phyloP scores from a whole-genome alignment of 2,329 filamentous ascomycete species.

The Lecanicillium sp. region DNA sequence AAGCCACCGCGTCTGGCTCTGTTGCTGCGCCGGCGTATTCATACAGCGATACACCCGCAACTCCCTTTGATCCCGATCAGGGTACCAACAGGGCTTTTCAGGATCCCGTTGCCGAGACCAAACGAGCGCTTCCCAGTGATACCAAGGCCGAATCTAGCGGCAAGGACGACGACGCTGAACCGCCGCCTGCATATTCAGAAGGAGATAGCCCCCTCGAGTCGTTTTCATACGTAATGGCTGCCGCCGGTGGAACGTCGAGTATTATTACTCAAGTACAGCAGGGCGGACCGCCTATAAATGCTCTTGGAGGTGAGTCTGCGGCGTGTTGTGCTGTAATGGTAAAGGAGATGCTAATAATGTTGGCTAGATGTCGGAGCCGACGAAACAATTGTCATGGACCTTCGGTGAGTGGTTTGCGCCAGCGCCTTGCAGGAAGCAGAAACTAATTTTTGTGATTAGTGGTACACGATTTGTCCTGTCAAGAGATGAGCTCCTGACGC shows the following conservation, averaged over 20 bases:
- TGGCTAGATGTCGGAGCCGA: slow-evolving; percentile 70
- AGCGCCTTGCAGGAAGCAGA: background rate
- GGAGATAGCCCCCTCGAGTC: slow-evolving; percentile 84
- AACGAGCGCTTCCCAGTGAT: slow-evolving; percentile 74
- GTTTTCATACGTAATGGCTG: slow-evolving; percentile 96
- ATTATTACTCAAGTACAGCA: slow-evolving; percentile 99
- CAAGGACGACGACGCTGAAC: slow-evolving; percentile 79
- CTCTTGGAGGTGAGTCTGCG: slow-evolving; percentile 62
- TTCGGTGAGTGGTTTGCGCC: slow-evolving; percentile 55
- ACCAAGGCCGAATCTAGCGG: slow-evolving; percentile 67
- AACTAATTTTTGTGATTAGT: slow-evolving; percentile 39
- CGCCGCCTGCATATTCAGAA: slow-evolving; percentile 93
- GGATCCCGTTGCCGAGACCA: slow-evolving; percentile 62
- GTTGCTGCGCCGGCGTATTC: slow-evolving; percentile 49
- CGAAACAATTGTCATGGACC: slow-evolving; percentile 90
- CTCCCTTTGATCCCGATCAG: slow-evolving; percentile 27
- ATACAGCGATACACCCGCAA: slow-evolving; percentile 24
- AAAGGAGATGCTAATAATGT: background rate
- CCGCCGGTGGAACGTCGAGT: slow-evolving; percentile 91
- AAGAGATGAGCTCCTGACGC: slow-evolving; percentile 85
- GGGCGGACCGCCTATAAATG: slow-evolving; percentile 80
- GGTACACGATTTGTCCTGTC: slow-evolving; percentile 91
- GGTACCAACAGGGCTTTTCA: slow-evolving; percentile 31
- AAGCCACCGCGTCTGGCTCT: slow-evolving; percentile 25
- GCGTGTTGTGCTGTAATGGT: too few relatives aligned